Percentiles rank a stretch among this genome's conserved stretches.
phyloP scores from a whole-genome alignment of 1,139 yeast genomes.

The Scheffersomyces cryptocercus region DNA sequence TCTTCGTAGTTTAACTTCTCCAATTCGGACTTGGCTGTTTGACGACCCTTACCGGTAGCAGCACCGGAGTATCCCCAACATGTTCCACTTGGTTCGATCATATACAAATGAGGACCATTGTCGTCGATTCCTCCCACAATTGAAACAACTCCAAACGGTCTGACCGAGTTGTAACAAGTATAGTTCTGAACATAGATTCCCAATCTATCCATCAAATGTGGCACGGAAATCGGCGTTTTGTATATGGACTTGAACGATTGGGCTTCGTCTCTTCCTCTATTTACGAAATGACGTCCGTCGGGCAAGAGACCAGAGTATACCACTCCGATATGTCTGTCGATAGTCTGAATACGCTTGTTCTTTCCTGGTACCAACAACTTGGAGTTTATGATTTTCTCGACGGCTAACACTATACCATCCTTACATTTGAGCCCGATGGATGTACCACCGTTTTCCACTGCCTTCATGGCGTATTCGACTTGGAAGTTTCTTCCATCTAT shows the following conservation, averaged over 20 bases:
- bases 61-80: slow-evolving; percentile 98
- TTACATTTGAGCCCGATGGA: slow-evolving; percentile 88
- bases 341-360: slow-evolving; percentile 86
- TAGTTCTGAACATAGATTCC: slow-evolving; percentile 95
- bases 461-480: slow-evolving; percentile 96
- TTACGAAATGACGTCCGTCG: slow-evolving; percentile 93
- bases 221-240: slow-evolving; percentile 74
- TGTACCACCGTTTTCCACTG: slow-evolving; percentile 97
- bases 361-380: slow-evolving; percentile 87
- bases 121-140: slow-evolving; percentile 93
- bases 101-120: slow-evolving; percentile 86
- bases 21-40: slow-evolving; percentile 91
- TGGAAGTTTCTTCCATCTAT: slow-evolving; percentile 98
- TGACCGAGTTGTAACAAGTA: slow-evolving; percentile 92
- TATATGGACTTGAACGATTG: slow-evolving; percentile 74
- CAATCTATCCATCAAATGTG: slow-evolving; percentile 82
- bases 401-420: slow-evolving; percentile 96
- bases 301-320: slow-evolving; percentile 94
- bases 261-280: slow-evolving; percentile 92
- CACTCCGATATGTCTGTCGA: slow-evolving; percentile 92
- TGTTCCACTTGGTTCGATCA: slow-evolving; percentile 97
- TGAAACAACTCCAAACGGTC: slow-evolving; percentile 94
- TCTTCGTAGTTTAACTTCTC: slow-evolving; percentile 81
- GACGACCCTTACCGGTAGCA: slow-evolving; percentile 98
- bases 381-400: slow-evolving; percentile 85